These are phyloP conservation scores for Neurospora terricola DNA, from an alignment of 495 filamentous ascomycete species.

Conservation along the genomic window DNA sequence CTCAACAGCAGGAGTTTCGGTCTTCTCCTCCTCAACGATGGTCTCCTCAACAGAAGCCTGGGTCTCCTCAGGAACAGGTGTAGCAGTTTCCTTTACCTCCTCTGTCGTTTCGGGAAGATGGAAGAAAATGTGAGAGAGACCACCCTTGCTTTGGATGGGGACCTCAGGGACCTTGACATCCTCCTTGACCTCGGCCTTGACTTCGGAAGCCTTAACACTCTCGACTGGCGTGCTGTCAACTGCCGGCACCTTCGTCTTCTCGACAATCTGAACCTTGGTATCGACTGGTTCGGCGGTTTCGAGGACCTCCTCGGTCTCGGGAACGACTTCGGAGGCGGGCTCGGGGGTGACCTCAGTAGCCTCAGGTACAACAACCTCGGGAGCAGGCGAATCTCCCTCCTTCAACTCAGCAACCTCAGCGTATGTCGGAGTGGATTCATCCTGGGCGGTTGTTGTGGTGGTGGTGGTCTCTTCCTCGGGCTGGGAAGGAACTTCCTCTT, in stretches of 20 bases:
- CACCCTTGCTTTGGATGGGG: neutral
- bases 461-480: slow-evolving; percentile 2
- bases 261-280: neutral
- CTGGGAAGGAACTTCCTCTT: slow-evolving; percentile 1
- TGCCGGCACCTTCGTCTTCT: neutral
- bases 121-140: neutral
- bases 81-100: neutral
- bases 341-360: neutral
- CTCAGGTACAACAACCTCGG: slow-evolving; percentile 3
- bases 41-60: neutral
- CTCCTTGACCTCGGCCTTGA: slow-evolving; percentile 1
- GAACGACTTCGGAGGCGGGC: neutral
- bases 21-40: neutral
- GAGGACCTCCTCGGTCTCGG: slow-evolving; percentile 1
- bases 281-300: neutral
- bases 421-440: neutral
- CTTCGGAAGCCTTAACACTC: neutral
- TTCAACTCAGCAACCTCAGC: slow-evolving; percentile 1
- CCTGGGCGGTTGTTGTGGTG: neutral
- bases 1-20: neutral
- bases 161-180: neutral
- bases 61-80: neutral
- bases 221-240: neutral
- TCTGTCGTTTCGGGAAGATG: neutral
- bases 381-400: neutral